These are phyloP conservation scores for Trapa incisa DNA, from an alignment of 345 rosid genomes.

Conservation along the genomic window DNA sequence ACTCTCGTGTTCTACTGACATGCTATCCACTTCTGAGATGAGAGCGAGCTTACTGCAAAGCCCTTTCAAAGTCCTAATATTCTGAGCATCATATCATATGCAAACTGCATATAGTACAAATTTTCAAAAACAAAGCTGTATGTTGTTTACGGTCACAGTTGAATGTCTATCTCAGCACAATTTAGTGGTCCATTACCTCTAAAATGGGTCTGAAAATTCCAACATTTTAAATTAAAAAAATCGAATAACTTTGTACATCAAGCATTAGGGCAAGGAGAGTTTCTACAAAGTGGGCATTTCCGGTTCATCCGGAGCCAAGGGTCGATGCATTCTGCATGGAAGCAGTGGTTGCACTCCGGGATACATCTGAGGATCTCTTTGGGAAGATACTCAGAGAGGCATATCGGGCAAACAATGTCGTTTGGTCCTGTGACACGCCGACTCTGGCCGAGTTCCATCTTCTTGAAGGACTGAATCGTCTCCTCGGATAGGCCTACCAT, in stretches of 20 bases:
- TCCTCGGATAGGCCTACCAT: background rate
- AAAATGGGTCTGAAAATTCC: too few relatives aligned
- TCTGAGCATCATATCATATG: too few relatives aligned
- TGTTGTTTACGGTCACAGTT: too few relatives aligned
- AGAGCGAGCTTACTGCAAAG: too few relatives aligned
- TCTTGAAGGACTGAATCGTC: background rate
- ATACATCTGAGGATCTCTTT: slow-evolving; percentile 1
- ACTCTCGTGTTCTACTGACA: too few relatives aligned
- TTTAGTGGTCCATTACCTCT: too few relatives aligned
- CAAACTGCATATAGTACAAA: too few relatives aligned
- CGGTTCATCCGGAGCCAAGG: slow-evolving; percentile 3
- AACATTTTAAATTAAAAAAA: background rate
- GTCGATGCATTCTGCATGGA: slow-evolving; percentile 4
- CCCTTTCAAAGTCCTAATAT: too few relatives aligned
- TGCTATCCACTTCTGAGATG: too few relatives aligned
- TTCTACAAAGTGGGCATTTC: slow-evolving; percentile 6
- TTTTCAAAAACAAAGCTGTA: too few relatives aligned
- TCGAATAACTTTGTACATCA: background rate
- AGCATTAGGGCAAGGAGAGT: background rate
- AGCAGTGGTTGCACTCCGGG: background rate
- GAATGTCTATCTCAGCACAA: too few relatives aligned
- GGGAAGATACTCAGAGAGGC: background rate
- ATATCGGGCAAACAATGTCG: background rate
- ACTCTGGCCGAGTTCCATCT: background rate
- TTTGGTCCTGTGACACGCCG: background rate